Evolutionary conservation across 2,329 filamentous ascomycete genomes (phyloP), one percentile per base, ranked within the genome.

Genomic region (Colletotrichum graminicola): DNA sequence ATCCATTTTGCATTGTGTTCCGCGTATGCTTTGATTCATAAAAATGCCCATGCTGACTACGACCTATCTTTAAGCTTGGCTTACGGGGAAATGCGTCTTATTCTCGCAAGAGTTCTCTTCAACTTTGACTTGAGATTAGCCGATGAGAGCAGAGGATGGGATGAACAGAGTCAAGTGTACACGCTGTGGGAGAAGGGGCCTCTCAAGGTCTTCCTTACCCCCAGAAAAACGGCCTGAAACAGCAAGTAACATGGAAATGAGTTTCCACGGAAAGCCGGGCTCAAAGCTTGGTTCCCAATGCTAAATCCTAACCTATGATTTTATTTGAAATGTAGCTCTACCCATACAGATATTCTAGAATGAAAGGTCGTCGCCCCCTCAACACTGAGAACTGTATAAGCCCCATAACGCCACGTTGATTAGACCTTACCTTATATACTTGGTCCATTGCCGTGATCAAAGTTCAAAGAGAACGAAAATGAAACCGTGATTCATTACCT

Each of bases 11-110:
- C 47, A 76, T 1, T 74, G 76, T 84, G 84, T 23, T 21, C 1
- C 14, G 16, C 5, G 49, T 12, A 14, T 47, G 6, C 49, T n/a
- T n/a, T n/a, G n/a, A n/a, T 43, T 21, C 8, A 12, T 12, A 6
- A 7, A 4, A 12, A 8, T 21, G 5, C 51, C 29, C 29, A 2
- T n/a, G n/a, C 29, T 39, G 1, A 55, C 26, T 16, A 18, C 12
- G 10, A 11, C 36, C 5, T 16, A 10, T 16, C 21, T 4, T 3
- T 1, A 47, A 74, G 81, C 66, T 78, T 86, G 29, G 85, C 86
- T 0, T 84, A 84, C 60, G 80, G 80, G 3, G 85, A 88, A 74
- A 84, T 88, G 82, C 82, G 85, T 1, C 71, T 87, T 5, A 82
- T 86, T 5, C 73, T 86, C 1, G 80, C 84, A 1, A 80, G 82